These are phyloP conservation scores for Draba incana DNA, from an alignment of 345 rosid genomes.

Conservation along the genomic window DNA sequence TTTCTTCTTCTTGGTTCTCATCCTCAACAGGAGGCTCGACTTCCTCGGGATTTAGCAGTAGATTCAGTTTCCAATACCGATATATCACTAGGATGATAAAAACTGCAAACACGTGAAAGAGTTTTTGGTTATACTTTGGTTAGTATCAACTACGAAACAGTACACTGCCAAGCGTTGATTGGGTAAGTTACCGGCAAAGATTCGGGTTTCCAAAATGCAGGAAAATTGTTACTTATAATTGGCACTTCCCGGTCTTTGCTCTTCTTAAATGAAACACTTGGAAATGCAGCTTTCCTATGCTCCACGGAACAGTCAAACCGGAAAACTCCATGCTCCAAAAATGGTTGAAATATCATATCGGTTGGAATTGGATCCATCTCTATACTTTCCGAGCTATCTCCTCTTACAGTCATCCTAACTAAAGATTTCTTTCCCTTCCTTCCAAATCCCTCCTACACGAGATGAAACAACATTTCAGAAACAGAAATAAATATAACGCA, in stretches of 20 bases:
- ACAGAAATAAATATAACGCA: slow-evolving; percentile 4
- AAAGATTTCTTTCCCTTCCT: slow-evolving; percentile 30
- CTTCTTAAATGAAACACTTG: slow-evolving; percentile 68
- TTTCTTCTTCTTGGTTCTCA: slow-evolving; percentile 36
- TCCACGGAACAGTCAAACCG: slow-evolving; percentile 69
- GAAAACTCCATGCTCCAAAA: slow-evolving; percentile 76
- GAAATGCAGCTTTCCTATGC: slow-evolving; percentile 59
- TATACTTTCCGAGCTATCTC: slow-evolving; percentile 39
- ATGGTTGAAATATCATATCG: slow-evolving; percentile 68
- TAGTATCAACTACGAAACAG: too few species aligned
- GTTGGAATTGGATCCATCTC: slow-evolving; percentile 37
- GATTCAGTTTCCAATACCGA: slow-evolving; percentile 60
- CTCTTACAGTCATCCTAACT: slow-evolving; percentile 49
- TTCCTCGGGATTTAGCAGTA: slow-evolving; percentile 45
- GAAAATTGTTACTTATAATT: slow-evolving; percentile 44
- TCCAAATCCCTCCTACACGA: slow-evolving; percentile 66
- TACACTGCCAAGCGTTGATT: too few species aligned
- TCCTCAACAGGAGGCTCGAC: slow-evolving; percentile 31
- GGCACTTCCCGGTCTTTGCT: slow-evolving; percentile 60
- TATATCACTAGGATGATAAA: slow-evolving; percentile 76
- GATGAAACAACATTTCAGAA: slow-evolving; percentile 23
- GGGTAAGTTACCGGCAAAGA: too few species aligned
- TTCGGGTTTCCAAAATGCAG: slow-evolving; percentile 19
- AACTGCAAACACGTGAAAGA: slow-evolving; percentile 52
- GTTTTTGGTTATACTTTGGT: background rate